A percentile compares a stretch with the other conserved stretches of the same genome.
Evolutionary conservation across 768 basidiomycete genomes (phyloP).

Genomic region (Agrocybe pediades): DNA sequence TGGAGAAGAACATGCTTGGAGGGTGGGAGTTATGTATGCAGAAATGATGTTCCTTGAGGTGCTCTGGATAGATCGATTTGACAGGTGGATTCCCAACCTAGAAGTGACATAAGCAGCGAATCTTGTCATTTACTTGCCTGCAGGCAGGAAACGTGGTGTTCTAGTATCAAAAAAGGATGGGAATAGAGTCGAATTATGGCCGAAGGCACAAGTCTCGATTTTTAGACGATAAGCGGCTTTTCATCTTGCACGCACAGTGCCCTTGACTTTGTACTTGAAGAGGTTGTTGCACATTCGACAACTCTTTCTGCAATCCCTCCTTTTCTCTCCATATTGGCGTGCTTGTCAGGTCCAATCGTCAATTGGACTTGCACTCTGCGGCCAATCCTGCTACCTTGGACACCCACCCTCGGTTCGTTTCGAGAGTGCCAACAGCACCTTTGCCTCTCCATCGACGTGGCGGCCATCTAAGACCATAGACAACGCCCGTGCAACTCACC

Average conservation of each 20-base stretch:
- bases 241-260: constrained; percentile 48
- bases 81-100: constrained; percentile 18
- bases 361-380: constrained; percentile 35
- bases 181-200: constrained; percentile 40
- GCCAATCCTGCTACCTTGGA: constrained; percentile 31
- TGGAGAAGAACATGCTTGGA: constrained; percentile 14
- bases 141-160: constrained; percentile 77
- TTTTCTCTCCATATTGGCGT: constrained; percentile 30
- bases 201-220: constrained; percentile 42
- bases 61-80: constrained; percentile 29
- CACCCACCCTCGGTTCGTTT: constrained; percentile 52
- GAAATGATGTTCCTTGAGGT: too few relatives aligned
- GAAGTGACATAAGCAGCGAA: constrained; percentile 41
- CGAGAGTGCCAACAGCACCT: constrained; percentile 42
- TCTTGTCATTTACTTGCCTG: constrained; percentile 57
- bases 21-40: constrained; percentile 19
- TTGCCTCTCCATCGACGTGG: constrained; percentile 36
- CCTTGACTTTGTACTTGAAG: constrained; percentile 50
- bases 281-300: constrained; percentile 48
- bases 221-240: constrained; percentile 50
- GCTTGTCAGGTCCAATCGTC: constrained; percentile 33
- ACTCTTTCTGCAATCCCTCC: constrained; percentile 37
- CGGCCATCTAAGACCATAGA: constrained; percentile 34
- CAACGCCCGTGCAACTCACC: constrained; percentile 41
- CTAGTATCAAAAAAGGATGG: constrained; percentile 56